Percentiles rank a stretch among this genome's conserved stretches.
Conservation (phyloP, 2,329 filamentous ascomycete genomes). For the Neonectria ditissima region DNA sequence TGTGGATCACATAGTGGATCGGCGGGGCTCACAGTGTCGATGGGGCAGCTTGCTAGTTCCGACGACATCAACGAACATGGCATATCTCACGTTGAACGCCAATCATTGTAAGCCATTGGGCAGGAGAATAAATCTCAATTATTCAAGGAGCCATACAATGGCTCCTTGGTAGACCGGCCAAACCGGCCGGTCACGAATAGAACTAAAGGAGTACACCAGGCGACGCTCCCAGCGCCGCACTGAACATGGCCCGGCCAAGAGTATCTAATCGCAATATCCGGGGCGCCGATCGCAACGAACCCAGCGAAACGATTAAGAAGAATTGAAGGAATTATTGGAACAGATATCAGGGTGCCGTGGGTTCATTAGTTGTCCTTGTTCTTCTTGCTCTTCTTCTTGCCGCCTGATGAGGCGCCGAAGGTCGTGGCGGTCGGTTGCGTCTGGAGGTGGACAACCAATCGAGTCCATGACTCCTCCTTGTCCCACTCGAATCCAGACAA, state of each 20-base stretch:
- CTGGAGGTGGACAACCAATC: conserved; percentile 87
- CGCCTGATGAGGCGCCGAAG: conserved; percentile 57
- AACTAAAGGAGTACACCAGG: conserved; percentile 46
- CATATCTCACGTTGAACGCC: background rate
- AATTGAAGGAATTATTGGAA: conserved; percentile 55
- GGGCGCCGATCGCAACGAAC: conserved; percentile 56
- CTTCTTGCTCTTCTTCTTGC: conserved; percentile 79
- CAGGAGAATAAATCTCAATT: conserved; percentile 37
- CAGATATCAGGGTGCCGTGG: conserved; percentile 49
- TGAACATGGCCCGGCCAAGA: conserved; percentile 48
- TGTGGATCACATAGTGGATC: background rate
- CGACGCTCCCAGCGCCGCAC: conserved; percentile 44
- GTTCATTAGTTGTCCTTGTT: conserved; percentile 65
- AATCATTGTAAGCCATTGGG: background rate
- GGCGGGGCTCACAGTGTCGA: background rate
- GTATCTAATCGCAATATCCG: conserved; percentile 60
- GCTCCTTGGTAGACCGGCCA: conserved; percentile 31
- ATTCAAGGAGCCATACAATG: conserved; percentile 32
- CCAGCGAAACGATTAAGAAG: conserved; percentile 54
- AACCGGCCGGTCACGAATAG: conserved; percentile 37
- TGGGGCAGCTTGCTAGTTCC: background rate
- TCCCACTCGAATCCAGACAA: conserved; percentile 97
- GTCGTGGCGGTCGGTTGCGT: conserved; percentile 70
- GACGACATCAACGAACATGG: conserved; percentile 3
- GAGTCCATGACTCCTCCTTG: conserved; percentile 90